phyloP scores from a whole-genome alignment of 305 asterid genomes.

The Fraxinus nigra region DNA sequence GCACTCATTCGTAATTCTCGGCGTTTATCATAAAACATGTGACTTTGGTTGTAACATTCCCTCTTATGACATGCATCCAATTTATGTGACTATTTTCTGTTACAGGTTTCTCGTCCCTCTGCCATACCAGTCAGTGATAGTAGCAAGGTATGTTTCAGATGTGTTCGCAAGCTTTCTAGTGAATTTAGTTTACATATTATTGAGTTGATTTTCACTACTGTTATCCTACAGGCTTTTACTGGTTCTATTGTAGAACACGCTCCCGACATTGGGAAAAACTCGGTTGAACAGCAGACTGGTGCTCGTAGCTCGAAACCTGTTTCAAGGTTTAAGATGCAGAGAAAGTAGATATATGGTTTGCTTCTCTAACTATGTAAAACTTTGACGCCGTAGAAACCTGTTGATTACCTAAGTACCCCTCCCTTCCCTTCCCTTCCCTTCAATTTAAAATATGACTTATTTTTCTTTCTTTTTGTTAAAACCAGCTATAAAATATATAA shows the following conservation, averaged over 20 bases:
- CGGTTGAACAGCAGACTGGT: conserved; percentile 34
- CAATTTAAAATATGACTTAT: neutral
- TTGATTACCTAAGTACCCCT: neutral
- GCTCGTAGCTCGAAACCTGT: conserved; percentile 21
- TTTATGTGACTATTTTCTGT: neutral
- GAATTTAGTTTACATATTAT: neutral
- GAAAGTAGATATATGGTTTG: neutral
- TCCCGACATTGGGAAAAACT: conserved; percentile 36
- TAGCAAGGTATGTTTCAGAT: conserved; percentile 21
- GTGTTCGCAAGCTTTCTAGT: neutral
- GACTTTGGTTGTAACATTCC: neutral
- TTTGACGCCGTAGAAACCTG: neutral
- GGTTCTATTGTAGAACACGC: conserved; percentile 63
- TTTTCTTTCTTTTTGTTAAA: neutral
- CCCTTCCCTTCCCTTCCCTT: neutral
- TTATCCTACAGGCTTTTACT: conserved; percentile 53
- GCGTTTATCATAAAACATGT: neutral
- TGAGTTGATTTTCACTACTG: neutral
- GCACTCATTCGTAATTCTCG: neutral
- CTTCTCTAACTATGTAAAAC: no score
- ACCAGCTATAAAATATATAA: neutral
- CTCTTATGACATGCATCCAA: neutral
- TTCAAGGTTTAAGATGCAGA: neutral
- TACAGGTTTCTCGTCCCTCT: conserved; percentile 18
- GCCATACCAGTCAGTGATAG: conserved; percentile 4